Conservation (phyloP, 805 yeast genomes). For the Candida pini region DNA sequence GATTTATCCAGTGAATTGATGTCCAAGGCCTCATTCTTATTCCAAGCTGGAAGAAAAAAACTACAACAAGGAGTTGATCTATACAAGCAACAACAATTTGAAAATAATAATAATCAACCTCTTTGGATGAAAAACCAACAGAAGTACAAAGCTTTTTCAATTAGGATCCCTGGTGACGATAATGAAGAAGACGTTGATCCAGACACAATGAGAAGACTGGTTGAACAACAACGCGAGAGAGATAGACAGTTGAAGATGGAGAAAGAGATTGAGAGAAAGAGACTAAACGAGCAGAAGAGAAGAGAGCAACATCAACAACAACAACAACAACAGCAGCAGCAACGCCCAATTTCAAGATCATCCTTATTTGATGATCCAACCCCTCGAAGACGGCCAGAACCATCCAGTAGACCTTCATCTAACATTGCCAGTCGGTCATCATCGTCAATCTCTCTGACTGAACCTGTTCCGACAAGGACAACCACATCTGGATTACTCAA, state of each 20-base stretch:
- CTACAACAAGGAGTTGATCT: constrained; percentile 58
- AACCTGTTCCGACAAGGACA: not conserved
- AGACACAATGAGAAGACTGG: constrained; percentile 35
- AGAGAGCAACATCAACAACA: constrained; percentile 11
- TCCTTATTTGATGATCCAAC: constrained; percentile 11
- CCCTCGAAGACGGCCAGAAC: constrained; percentile 24
- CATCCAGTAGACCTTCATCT: constrained; percentile 12
- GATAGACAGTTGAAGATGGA: constrained; percentile 25
- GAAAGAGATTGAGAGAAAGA: constrained; percentile 9
- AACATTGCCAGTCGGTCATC: not conserved
- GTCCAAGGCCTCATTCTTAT: constrained; percentile 53
- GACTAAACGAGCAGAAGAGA: constrained; percentile 3
- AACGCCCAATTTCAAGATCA: not conserved
- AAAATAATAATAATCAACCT: constrained; percentile 39
- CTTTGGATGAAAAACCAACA: constrained; percentile 70
- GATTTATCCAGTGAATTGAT: constrained; percentile 53
- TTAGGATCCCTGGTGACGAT: constrained; percentile 29
- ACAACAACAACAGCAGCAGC: constrained; percentile 3
- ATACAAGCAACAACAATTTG: constrained; percentile 36
- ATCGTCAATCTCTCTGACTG: not conserved
- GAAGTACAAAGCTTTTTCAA: constrained; percentile 38
- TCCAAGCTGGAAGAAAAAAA: constrained; percentile 54
- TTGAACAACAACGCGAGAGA: constrained; percentile 34
- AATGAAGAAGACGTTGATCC: constrained; percentile 42
- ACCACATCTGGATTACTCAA: not conserved